phyloP scores from a whole-genome alignment of 257 asterid species.

The Solanum pimpinellifolium region DNA sequence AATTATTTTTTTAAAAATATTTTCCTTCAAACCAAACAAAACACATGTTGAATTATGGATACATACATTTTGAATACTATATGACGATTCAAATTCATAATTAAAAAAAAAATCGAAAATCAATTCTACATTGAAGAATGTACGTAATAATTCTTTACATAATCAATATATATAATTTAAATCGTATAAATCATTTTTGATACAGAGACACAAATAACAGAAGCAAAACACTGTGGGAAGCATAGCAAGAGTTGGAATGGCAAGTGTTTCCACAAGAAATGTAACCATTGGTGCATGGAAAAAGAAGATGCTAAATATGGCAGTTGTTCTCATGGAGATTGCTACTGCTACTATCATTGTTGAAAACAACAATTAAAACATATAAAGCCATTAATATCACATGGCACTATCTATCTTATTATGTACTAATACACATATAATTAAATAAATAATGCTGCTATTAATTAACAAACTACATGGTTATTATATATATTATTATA shows the following conservation, averaged over 20 bases:
- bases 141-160: neutral
- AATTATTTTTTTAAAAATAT: too few species aligned
- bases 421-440: neutral
- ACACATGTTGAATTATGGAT: neutral
- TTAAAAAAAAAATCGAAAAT: too few species aligned
- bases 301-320: neutral
- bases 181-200: neutral
- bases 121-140: neutral
- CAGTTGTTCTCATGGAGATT: neutral
- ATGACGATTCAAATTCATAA: neutral
- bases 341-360: slow-evolving; percentile 1
- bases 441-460: neutral
- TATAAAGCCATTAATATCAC: neutral
- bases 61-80: neutral
- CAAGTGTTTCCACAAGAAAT: neutral
- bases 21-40: neutral
- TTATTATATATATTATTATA: neutral
- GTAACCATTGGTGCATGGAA: neutral
- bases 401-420: neutral
- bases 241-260: neutral
- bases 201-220: neutral
- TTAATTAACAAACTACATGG: neutral
- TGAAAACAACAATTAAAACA: neutral
- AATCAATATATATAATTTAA: neutral
- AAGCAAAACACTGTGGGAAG: neutral